Evolutionary conservation across 345 rosid genomes (phyloP).

Genomic region (Ceriops decandra): DNA sequence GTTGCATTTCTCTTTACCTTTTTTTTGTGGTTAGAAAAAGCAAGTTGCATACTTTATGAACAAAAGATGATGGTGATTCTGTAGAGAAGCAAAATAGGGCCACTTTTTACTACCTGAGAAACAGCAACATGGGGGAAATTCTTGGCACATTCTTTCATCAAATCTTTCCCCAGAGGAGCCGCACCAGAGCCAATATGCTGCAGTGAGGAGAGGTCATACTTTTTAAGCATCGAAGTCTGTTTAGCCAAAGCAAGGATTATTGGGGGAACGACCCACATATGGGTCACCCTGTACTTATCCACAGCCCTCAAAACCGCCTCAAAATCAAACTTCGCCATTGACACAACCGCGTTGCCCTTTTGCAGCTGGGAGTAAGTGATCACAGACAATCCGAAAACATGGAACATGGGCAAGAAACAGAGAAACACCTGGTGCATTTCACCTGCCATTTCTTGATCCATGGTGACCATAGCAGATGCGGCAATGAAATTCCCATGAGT

Average conservation of each 20-base stretch:
- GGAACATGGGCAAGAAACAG: constrained; percentile 86
- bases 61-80: not conserved
- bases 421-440: constrained; percentile 47
- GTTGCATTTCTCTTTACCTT: no score
- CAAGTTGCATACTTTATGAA: not conserved
- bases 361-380: constrained; percentile 52
- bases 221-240: constrained; percentile 42
- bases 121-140: constrained; percentile 52
- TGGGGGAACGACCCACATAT: constrained; percentile 87
- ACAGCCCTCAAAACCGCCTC: constrained; percentile 44
- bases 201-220: constrained; percentile 65
- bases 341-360: constrained; percentile 55
- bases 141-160: constrained; percentile 73
- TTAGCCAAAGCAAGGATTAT: constrained; percentile 79
- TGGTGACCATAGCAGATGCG: constrained; percentile 39
- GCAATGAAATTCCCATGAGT: constrained; percentile 81
- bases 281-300: constrained; percentile 60
- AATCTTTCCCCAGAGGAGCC: constrained; percentile 84
- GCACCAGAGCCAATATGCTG: constrained; percentile 73
- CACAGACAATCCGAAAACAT: constrained; percentile 69
- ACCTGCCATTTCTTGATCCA: constrained; percentile 55
- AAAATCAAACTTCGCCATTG: constrained; percentile 68
- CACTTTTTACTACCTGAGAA: constrained; percentile 48
- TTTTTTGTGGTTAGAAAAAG: not conserved
- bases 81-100: not conserved